Percentiles rank a stretch among this genome's conserved stretches.
phyloP scores from a whole-genome alignment of 495 filamentous ascomycete species.

The Cryomyces antarcticus region DNA sequence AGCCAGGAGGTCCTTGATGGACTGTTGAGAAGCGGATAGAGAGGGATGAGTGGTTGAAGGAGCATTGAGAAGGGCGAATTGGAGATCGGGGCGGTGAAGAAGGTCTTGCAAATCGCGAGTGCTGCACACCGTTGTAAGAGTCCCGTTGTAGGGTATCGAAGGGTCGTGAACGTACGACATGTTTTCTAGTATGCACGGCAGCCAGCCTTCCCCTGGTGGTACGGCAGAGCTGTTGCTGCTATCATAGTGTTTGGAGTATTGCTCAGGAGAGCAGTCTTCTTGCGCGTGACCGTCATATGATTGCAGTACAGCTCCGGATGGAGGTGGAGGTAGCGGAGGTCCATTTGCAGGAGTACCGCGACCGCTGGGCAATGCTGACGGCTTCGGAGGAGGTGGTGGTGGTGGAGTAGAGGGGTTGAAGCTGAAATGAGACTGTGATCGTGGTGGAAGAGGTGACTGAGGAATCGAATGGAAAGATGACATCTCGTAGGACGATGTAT shows the following conservation, averaged over 20 bases:
- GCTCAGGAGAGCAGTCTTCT: constrained; percentile 5
- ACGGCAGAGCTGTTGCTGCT: neutral
- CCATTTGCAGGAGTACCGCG: constrained; percentile 15
- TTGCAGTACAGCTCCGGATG: constrained; percentile 3
- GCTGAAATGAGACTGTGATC: constrained; percentile 10
- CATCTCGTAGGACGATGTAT: too few species aligned
- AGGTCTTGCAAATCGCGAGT: constrained; percentile 20
- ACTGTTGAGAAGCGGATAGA: constrained; percentile 29
- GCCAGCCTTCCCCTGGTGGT: constrained; percentile 19
- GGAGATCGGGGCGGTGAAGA: constrained; percentile 15
- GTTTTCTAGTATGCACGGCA: constrained; percentile 17
- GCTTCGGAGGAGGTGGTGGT: constrained; percentile 21
- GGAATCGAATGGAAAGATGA: too few species aligned
- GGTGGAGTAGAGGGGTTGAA: constrained; percentile 20
- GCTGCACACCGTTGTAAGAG: constrained; percentile 2
- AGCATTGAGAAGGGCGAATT: constrained; percentile 24
- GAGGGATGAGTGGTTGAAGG: constrained; percentile 47
- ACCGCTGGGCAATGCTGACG: constrained; percentile 12
- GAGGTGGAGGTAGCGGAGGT: constrained; percentile 20
- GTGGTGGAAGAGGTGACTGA: neutral
- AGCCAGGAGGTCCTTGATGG: constrained; percentile 38
- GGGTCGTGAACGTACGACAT: constrained; percentile 13
- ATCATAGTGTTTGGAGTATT: neutral
- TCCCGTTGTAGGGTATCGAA: too few species aligned
- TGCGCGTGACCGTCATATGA: constrained; percentile 6